Base-by-base conservation (phyloP, 2,329 filamentous ascomycete genomes). In the Nakataea oryzae region DNA sequence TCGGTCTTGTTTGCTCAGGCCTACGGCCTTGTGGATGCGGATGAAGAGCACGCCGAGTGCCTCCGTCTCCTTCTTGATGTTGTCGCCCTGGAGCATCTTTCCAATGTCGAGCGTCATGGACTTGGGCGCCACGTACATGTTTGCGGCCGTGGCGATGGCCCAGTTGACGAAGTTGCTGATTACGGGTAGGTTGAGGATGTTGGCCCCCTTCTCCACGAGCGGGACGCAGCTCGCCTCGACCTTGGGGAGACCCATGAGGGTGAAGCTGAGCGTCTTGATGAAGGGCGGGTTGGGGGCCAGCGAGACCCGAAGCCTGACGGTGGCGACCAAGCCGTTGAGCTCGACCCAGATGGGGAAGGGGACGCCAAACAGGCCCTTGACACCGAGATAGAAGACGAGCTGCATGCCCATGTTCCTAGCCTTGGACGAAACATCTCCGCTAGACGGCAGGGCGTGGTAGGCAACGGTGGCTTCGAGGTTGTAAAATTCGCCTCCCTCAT, bases 101-200 rank as follows among this genome's bases (percentile, higher is more conserved):
- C 90, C 86, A 72, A 97, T 83, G 69, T 99, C 93, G 58, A 97
- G 82, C 0, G 91, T 92, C 88, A 97, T 88, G 13, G 88, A 95
- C 75, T 97, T 97, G 11, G 93, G 93, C 2, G 93, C 93, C 29
- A 97, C 92, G 66, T 97, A 97, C 83, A 96, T 89, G 70, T 87
- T 89, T 3, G 89, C 89, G 0, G 93, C 91, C 0, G 95, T 86
- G 50, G 86, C 87, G 68, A 97, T 96, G 6, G 93, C 91, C 76
- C 93, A 96, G 74, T 97, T 96, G 74, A 97, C 93, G 71, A 99
- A 97, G 69, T 96, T 96, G 17, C 91, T 96, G 68, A 97, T 97
- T 50, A 97, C 74, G 0, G 93, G 93, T 12, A 97, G 78, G 68
- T 97, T 96, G 29, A 97, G 78, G 57, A 97, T 86, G 67, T 97